Conservation (phyloP, 2,329 filamentous ascomycete species). For the Diatrype stigma region DNA sequence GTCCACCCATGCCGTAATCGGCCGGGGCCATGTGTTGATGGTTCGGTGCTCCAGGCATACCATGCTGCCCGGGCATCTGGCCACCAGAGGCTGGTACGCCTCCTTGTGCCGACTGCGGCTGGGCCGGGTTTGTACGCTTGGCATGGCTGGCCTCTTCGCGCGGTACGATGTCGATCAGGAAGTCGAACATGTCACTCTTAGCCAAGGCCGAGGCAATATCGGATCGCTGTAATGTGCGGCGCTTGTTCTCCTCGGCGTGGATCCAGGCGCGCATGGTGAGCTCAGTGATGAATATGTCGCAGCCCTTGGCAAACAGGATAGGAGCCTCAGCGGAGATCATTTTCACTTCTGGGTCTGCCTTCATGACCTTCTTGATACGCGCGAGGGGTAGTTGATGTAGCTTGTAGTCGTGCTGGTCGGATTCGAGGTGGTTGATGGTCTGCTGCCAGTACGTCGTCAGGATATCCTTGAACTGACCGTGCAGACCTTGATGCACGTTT, state of each 20-base stretch:
- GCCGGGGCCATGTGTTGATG: constrained; percentile 50
- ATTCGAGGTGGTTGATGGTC: constrained; percentile 92
- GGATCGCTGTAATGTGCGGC: constrained; percentile 87
- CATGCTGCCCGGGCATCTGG: constrained; percentile 51
- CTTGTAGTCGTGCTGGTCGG: constrained; percentile 96
- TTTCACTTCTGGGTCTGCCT: constrained; percentile 97
- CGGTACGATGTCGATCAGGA: constrained; percentile 97
- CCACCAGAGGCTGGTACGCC: constrained; percentile 39
- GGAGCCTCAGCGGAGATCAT: constrained; percentile 99
- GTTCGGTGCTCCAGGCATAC: constrained; percentile 51
- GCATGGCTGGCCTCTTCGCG: constrained; percentile 88
- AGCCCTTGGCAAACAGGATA: constrained; percentile 96
- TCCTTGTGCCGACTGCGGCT: constrained; percentile 39
- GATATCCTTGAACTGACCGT: constrained; percentile 91
- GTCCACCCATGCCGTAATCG: constrained; percentile 59
- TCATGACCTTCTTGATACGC: constrained; percentile 99
- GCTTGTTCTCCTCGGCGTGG: constrained; percentile 97
- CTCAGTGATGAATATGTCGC: constrained; percentile 98
- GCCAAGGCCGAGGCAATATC: constrained; percentile 94
- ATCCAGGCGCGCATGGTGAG: constrained; percentile 99
- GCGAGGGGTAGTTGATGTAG: constrained; percentile 93
- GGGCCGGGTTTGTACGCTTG: constrained; percentile 63
- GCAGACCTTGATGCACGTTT: constrained; percentile 95
- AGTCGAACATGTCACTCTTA: constrained; percentile 99
- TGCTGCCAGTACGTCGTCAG: constrained; percentile 99